A percentile compares a stretch with the other conserved stretches of the same genome.
Evolutionary conservation across 805 yeast genomes (phyloP).

Genomic region (Pichia insulana): DNA sequence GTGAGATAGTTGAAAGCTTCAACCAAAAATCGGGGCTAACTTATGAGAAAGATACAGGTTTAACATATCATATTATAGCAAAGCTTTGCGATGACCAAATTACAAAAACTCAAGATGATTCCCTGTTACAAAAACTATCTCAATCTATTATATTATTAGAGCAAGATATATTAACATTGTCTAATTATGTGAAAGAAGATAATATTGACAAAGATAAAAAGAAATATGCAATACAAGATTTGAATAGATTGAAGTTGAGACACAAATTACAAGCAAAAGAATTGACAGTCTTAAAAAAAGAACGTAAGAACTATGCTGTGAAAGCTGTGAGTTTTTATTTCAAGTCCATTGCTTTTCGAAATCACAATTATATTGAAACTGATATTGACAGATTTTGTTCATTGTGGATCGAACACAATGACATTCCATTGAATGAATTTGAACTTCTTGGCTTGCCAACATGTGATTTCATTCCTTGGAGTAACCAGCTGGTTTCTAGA

Average conservation of each 20-base stretch:
- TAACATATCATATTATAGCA: slow-evolving; percentile 54
- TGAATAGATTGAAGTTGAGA: slow-evolving; percentile 40
- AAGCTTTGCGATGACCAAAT: slow-evolving; percentile 64
- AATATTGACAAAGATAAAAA: slow-evolving; percentile 33
- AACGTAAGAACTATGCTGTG: slow-evolving; percentile 31
- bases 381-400: slow-evolving; percentile 73
- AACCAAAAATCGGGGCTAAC: slow-evolving; percentile 16
- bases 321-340: slow-evolving; percentile 55
- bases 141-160: slow-evolving; percentile 26
- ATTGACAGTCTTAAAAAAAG: slow-evolving; percentile 30
- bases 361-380: slow-evolving; percentile 36
- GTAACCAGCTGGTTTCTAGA: slow-evolving; percentile 71
- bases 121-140: slow-evolving; percentile 34
- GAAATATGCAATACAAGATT: slow-evolving; percentile 44
- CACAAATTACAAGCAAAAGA: slow-evolving; percentile 42
- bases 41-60: slow-evolving; percentile 23
- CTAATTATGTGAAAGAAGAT: slow-evolving; percentile 32
- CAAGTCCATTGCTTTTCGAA: slow-evolving; percentile 37
- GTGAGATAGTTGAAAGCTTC: slow-evolving; percentile 30
- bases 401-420: slow-evolving; percentile 61
- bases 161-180: slow-evolving; percentile 42
- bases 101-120: slow-evolving; percentile 35
- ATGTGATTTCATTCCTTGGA: slow-evolving; percentile 67
- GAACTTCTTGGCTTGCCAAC: slow-evolving; percentile 41
- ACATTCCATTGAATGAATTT: slow-evolving; percentile 25